These are phyloP conservation scores for Phialemoniopsis sp. DNA, from an alignment of 2,329 filamentous ascomycete genomes.

Conservation along the genomic window DNA sequence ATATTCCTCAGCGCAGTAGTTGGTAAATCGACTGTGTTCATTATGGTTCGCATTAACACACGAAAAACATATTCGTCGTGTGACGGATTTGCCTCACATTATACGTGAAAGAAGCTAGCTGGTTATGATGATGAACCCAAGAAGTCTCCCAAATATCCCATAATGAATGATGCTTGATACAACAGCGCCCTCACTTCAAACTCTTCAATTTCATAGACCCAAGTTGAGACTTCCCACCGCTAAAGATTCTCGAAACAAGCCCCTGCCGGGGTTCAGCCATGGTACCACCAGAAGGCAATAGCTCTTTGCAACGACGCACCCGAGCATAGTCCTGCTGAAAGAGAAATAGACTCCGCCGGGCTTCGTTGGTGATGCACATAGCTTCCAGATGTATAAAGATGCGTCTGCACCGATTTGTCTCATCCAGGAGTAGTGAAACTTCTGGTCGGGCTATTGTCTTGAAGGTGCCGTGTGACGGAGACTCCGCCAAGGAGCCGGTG, in stretches of 20 bases:
- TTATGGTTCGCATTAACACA: no score
- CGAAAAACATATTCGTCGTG: no score
- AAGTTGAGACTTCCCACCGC: neutral
- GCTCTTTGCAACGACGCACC: conserved; percentile 23
- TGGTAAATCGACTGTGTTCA: no score
- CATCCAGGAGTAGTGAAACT: conserved; percentile 20
- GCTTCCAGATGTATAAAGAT: conserved; percentile 42
- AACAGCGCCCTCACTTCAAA: no score
- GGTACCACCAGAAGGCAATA: conserved; percentile 33
- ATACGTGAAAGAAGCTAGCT: no score
- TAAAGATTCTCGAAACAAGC: conserved; percentile 4
- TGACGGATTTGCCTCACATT: no score
- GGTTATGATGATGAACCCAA: no score
- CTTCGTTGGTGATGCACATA: conserved; percentile 42
- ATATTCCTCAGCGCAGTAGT: no score
- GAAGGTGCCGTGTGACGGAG: no score
- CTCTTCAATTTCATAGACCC: no score
- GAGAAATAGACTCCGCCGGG: conserved; percentile 38
- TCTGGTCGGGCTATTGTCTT: neutral
- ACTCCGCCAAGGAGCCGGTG: neutral
- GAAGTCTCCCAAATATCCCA: no score
- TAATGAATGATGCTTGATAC: no score
- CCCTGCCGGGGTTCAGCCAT: conserved; percentile 16
- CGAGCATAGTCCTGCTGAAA: conserved; percentile 49
- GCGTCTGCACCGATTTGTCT: conserved; percentile 36